Percentiles rank a stretch among this genome's conserved stretches.
phyloP scores from a whole-genome alignment of 805 yeast species.

The Alloascoidea hylecoeti region DNA sequence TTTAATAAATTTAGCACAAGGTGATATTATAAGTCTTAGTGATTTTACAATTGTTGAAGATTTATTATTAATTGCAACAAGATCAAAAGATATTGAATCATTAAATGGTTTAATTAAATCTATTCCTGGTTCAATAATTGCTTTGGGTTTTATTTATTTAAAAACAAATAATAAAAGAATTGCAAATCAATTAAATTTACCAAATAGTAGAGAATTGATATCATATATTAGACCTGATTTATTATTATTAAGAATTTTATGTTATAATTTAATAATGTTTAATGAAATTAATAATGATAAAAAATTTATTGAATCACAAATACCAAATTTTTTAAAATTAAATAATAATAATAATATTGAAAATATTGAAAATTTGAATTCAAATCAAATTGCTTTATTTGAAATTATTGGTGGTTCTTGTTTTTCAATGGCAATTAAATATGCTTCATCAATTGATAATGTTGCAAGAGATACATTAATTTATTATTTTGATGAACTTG shows the following conservation, averaged over 20 bases:
- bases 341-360: constrained; percentile 17
- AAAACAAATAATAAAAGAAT: constrained; percentile 45
- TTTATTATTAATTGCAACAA: constrained; percentile 40
- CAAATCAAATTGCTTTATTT: constrained; percentile 48
- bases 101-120: constrained; percentile 45
- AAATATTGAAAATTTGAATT: constrained; percentile 24
- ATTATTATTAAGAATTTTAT: constrained; percentile 48
- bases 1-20: constrained; percentile 66
- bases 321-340: constrained; percentile 31
- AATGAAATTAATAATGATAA: constrained; percentile 31
- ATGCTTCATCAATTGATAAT: constrained; percentile 53
- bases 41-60: constrained; percentile 53
- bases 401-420: constrained; percentile 65
- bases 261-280: constrained; percentile 63
- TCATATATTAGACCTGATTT: constrained; percentile 74
- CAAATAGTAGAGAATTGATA: constrained; percentile 40
- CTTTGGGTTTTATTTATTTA: constrained; percentile 61
- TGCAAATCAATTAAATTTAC: constrained; percentile 48
- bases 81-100: constrained; percentile 50
- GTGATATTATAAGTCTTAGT: constrained; percentile 41
- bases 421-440: constrained; percentile 58
- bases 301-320: constrained; percentile 42
- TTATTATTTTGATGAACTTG: constrained; percentile 36
- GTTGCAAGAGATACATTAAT: constrained; percentile 42
- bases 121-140: constrained; percentile 59